These are phyloP conservation scores for Grosmannia serpens DNA, from an alignment of 2,329 filamentous ascomycete genomes.

Conservation along the genomic window DNA sequence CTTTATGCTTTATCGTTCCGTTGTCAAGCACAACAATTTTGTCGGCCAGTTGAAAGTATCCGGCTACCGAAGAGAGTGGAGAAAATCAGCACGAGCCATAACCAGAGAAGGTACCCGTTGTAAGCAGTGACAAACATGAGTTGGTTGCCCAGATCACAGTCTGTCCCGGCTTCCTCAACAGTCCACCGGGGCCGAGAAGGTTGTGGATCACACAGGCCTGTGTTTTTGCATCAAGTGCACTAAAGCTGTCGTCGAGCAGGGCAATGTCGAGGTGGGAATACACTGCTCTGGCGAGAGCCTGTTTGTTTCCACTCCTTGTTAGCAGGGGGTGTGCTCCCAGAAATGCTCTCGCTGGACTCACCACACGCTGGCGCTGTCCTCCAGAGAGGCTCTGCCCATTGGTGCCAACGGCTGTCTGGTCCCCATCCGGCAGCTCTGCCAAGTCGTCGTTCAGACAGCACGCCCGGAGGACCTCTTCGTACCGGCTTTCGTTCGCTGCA, in stretches of 20 bases:
- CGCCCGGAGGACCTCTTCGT: background rate
- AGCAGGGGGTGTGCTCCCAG: background rate
- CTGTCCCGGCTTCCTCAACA: constrained; percentile 16
- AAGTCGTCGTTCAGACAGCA: constrained; percentile 18
- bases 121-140: constrained; percentile 12
- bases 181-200: constrained; percentile 19
- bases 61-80: background rate
- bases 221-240: constrained; percentile 23
- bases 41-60: constrained; percentile 27
- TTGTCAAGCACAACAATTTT: constrained; percentile 27
- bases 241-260: constrained; percentile 26
- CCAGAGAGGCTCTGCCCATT: constrained; percentile 18
- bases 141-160: constrained; percentile 24
- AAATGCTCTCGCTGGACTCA: constrained; percentile 6
- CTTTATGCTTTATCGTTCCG: constrained; percentile 25
- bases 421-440: constrained; percentile 10
- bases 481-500: background rate
- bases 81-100: background rate
- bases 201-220: constrained; percentile 18
- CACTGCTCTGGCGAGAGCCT: constrained; percentile 26
- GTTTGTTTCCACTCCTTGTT: background rate
- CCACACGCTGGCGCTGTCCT: constrained; percentile 19
- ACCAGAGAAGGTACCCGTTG: background rate
- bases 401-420: constrained; percentile 13
- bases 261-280: constrained; percentile 18